A percentile compares a stretch with the other conserved stretches of the same genome.
phyloP scores from a whole-genome alignment of 441 rosid genomes.

The Pelargonium cotyledonis region DNA sequence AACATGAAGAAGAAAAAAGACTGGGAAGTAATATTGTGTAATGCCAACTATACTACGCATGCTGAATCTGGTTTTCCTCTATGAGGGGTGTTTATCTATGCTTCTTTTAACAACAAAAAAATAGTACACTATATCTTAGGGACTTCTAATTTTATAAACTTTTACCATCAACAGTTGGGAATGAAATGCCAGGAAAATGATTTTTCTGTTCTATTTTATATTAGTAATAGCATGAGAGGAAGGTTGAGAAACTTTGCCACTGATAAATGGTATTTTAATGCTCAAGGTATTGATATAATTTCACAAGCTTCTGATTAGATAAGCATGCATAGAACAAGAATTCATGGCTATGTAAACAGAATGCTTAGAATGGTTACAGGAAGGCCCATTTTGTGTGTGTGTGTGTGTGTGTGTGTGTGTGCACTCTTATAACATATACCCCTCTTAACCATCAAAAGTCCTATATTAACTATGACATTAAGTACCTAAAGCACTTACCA shows the following conservation, averaged over 20 bases:
- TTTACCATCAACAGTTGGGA: neutral
- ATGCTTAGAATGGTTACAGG: neutral
- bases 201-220: neutral
- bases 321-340: neutral
- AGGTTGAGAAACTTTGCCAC: neutral
- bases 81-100: no score
- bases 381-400: neutral
- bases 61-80: neutral
- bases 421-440: neutral
- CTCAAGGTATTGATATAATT: neutral
- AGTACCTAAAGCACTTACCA: constrained; percentile 49
- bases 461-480: neutral
- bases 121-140: no score
- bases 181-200: neutral
- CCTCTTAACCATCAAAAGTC: neutral
- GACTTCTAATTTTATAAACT: no score
- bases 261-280: neutral
- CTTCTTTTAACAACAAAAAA: no score
- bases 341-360: neutral
- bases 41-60: neutral
- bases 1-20: neutral
- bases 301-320: neutral
- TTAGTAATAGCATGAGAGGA: neutral
- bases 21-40: neutral
- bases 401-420: neutral